Percentiles rank a stretch among this genome's conserved stretches.
phyloP scores from a whole-genome alignment of 2,329 filamentous ascomycete genomes.

The Cylindrodendrum hubeiense region DNA sequence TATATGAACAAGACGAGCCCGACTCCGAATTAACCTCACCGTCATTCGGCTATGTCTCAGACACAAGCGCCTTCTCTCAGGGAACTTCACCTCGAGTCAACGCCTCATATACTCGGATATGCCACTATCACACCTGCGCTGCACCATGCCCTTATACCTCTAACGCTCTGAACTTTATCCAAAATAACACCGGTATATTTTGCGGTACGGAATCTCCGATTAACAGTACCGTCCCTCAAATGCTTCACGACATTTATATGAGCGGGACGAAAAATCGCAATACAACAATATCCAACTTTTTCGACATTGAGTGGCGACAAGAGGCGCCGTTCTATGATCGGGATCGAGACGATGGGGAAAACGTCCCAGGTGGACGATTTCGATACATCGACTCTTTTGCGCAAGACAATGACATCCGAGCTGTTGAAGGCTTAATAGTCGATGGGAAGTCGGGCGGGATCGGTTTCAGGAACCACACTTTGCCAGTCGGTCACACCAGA shows the following conservation, averaged over 20 bases:
- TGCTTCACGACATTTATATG: conserved; percentile 34
- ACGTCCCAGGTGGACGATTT: conserved; percentile 44
- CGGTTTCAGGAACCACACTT: conserved; percentile 60
- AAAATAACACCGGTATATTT: conserved; percentile 25
- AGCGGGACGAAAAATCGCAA: conserved; percentile 34
- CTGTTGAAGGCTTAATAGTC: conserved; percentile 59
- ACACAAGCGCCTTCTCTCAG: conserved; percentile 51
- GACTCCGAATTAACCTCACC: background rate
- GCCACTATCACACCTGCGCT: conserved; percentile 39
- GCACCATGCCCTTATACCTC: conserved; percentile 43
- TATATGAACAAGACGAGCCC: conserved; percentile 51
- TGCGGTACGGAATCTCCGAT: conserved; percentile 21
- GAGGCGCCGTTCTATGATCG: conserved; percentile 43
- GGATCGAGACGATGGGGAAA: conserved; percentile 47
- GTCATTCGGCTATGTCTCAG: conserved; percentile 53
- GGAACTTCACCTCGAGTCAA: conserved; percentile 53
- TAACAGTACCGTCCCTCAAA: conserved; percentile 43
- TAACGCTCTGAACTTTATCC: conserved; percentile 29
- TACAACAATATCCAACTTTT: conserved; percentile 32
- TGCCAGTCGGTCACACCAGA: conserved; percentile 47
- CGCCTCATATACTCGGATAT: conserved; percentile 29
- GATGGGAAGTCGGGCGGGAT: conserved; percentile 56
- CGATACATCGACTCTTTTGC: conserved; percentile 42
- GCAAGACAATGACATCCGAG: conserved; percentile 46
- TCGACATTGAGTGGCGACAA: conserved; percentile 47